A percentile compares a stretch with the other conserved stretches of the same genome.
phyloP scores from a whole-genome alignment of 1,284 basidiomycete species.

The Ganoderma boninense region DNA sequence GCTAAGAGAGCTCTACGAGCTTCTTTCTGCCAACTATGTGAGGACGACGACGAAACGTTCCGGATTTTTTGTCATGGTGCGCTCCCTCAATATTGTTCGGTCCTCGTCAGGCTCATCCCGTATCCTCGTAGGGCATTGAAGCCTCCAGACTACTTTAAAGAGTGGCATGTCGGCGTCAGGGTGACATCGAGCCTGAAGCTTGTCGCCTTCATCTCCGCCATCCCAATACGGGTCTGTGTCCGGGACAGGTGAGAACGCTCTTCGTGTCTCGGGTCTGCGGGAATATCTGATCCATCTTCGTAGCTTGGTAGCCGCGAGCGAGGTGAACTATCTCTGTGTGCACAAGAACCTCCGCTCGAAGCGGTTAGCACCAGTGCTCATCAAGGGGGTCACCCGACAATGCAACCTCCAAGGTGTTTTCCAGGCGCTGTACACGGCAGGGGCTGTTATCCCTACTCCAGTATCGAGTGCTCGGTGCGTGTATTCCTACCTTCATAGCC shows the following conservation, averaged over 20 bases:
- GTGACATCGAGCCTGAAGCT: constrained; percentile 91
- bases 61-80: constrained; percentile 96
- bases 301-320: constrained; percentile 79
- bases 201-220: constrained; percentile 98
- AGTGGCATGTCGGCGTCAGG: constrained; percentile 97
- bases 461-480: constrained; percentile 82
- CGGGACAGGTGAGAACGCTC: constrained; percentile 70
- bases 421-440: constrained; percentile 98
- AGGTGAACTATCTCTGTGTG: constrained; percentile 98
- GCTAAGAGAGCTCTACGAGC: constrained; percentile 92
- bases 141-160: constrained; percentile 91
- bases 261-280: background rate
- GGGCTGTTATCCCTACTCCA: constrained; percentile 92
- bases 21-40: constrained; percentile 97
- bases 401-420: constrained; percentile 92
- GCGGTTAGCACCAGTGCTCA: constrained; percentile 94
- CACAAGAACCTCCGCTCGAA: constrained; percentile 99
- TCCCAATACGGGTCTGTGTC: constrained; percentile 86
- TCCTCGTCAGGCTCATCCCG: background rate
- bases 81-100: constrained; percentile 20
- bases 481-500: background rate
- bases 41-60: constrained; percentile 96
- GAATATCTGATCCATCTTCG: background rate
- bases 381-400: constrained; percentile 97
- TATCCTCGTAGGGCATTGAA: constrained; percentile 81